These are phyloP conservation scores for Venturia nashicola DNA, from an alignment of 2,329 filamentous ascomycete species.

Conservation along the genomic window DNA sequence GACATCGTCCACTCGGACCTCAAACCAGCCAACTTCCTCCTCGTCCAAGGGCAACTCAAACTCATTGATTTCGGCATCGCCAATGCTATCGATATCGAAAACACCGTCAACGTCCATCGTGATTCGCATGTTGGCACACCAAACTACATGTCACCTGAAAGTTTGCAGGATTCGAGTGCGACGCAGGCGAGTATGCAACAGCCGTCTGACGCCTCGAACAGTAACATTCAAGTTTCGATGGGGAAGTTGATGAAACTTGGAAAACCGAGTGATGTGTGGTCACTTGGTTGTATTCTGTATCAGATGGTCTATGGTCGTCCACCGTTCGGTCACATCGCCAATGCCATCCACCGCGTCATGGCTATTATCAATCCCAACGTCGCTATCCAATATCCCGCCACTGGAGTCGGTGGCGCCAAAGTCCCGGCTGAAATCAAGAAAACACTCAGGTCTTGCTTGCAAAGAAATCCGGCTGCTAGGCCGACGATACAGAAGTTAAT, in stretches of 20 bases:
- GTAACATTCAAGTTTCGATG: conserved; percentile 21
- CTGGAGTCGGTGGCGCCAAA: conserved; percentile 51
- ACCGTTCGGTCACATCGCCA: conserved; percentile 84
- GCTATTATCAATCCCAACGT: conserved; percentile 74
- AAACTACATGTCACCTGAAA: conserved; percentile 98
- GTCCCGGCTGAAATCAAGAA: conserved; percentile 43
- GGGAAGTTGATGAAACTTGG: conserved; percentile 87
- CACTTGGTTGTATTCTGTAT: conserved; percentile 88
- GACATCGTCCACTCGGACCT: conserved; percentile 96
- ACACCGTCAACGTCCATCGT: conserved; percentile 94
- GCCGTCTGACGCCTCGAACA: conserved; percentile 19
- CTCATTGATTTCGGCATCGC: conserved; percentile 98
- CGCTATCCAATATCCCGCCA: conserved; percentile 57
- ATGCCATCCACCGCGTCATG: conserved; percentile 75
- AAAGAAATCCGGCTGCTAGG: conserved; percentile 43
- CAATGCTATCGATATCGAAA: conserved; percentile 87
- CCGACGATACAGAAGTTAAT: conserved; percentile 47
- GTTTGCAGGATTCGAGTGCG: conserved; percentile 75
- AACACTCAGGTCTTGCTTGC: conserved; percentile 45
- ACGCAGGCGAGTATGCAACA: conserved; percentile 23
- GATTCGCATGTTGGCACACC: conserved; percentile 92
- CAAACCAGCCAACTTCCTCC: conserved; percentile 93
- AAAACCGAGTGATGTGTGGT: conserved; percentile 94
- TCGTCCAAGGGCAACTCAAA: conserved; percentile 82
- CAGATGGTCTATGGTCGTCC: conserved; percentile 98